Base-by-base conservation (phyloP, 2,329 filamentous ascomycete genomes). In the Alternaria arbusti region DNA sequence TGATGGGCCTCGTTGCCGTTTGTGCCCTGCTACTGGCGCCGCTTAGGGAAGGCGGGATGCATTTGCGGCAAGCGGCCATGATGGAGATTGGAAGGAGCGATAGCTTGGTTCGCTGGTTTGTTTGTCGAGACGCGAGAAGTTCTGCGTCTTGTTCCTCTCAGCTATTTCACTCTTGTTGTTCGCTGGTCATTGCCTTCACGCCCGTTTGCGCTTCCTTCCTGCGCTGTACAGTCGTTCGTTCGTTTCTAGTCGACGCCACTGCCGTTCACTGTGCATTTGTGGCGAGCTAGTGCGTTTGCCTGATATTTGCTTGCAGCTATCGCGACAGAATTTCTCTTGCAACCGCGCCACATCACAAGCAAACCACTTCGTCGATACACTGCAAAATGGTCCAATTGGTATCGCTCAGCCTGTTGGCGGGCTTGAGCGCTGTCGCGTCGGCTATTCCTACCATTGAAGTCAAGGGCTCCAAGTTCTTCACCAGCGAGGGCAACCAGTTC, bases 401-500 rank as follows among this genome's bases (percentile, higher is more conserved):
- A 4, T 58, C 64, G 57, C 58, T 70, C 20, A 32, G 55, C 20
- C 63, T 74, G 12, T 54, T 77, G 17, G 76, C 73, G 5, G 70
- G 69, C 63, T 55, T 76, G 52, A 71, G 75, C 52, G 71, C 73
- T 60, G 84, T 81, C 59, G 73, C 78, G 70, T 59, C 49, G 20
- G 84, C 86, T 28, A 81, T 89, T 51, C 82, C 86, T 36, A 86
- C 86, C 58, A 86, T 90, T 66, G 83, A 83, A n/a, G 81, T 82
- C 45, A 87, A 90, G 57, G 93, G 93, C 54, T 89, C 90, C 82
- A 97, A 96, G 82, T 93, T 97, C 84, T 97, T 96, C 83, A 89
- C 89, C 70, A 88, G 87, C 73, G 88, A 94, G 78, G 93, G 93
- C 68, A 85, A 89, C 30, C 93, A 96, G 77, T 96, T 92, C 84